A percentile compares a stretch with the other conserved stretches of the same genome.
These are phyloP conservation scores for Cyberlindnera subsufficiens DNA, from an alignment of 805 yeast genomes.

Conservation along the genomic window DNA sequence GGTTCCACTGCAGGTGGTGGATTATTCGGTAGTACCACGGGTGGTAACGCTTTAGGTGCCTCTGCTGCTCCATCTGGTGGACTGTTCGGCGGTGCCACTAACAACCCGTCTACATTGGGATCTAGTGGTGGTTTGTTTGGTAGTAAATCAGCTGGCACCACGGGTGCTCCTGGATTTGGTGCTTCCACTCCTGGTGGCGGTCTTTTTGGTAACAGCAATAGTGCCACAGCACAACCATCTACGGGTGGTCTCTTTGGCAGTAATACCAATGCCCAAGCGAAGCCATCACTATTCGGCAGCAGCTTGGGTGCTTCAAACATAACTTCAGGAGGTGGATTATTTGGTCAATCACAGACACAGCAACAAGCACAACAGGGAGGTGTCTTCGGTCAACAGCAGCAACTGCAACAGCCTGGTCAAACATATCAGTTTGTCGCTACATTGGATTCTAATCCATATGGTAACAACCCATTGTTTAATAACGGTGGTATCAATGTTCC, in stretches of 20 bases:
- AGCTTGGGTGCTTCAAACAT: constrained; percentile 19
- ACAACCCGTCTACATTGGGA: constrained; percentile 22
- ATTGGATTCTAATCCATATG: constrained; percentile 64
- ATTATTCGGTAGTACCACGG: constrained; percentile 34
- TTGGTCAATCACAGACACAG: constrained; percentile 16
- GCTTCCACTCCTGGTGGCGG: constrained; percentile 17
- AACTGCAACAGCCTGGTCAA: constrained; percentile 14
- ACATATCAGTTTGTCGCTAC: constrained; percentile 23
- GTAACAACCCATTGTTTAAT: constrained; percentile 64
- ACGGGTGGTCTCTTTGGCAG: constrained; percentile 27
- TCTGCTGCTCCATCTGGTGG: constrained; percentile 27
- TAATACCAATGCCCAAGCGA: constrained; percentile 13
- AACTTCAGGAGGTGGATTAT: constrained; percentile 18
- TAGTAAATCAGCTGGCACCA: constrained; percentile 26
- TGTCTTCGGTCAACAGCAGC: constrained; percentile 28
- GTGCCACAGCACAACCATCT: constrained; percentile 17
- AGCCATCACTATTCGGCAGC: constrained; percentile 27
- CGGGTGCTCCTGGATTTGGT: constrained; percentile 17
- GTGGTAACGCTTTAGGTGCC: background rate
- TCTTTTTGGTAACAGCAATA: constrained; percentile 26
- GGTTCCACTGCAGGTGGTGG: constrained; percentile 24
- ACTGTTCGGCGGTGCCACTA: constrained; percentile 30
- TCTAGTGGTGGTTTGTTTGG: constrained; percentile 34
- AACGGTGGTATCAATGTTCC: constrained; percentile 27
- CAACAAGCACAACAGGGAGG: constrained; percentile 7